Evolutionary conservation across 1,284 basidiomycete species (phyloP).

Genomic region (Marasmius tenuissimus): DNA sequence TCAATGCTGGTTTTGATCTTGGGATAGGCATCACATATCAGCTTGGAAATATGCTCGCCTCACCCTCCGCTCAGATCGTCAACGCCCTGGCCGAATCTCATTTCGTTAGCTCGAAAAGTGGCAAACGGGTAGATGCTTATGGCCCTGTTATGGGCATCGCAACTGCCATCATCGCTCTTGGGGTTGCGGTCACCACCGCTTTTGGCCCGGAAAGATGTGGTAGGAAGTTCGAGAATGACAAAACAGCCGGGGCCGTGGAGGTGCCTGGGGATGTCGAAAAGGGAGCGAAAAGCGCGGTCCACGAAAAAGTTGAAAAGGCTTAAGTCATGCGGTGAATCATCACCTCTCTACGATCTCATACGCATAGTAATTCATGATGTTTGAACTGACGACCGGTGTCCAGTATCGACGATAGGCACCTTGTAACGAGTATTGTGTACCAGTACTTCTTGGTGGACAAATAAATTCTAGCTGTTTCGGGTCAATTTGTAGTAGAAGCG

Average conservation of each 20-base stretch:
- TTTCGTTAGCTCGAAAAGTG: neutral
- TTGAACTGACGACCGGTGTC: no score
- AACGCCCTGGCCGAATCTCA: conserved; percentile 1
- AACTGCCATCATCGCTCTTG: conserved; percentile 3
- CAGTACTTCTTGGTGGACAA: no score
- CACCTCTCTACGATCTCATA: no score
- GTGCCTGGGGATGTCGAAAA: neutral
- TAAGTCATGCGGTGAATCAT: neutral
- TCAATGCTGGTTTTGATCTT: no score
- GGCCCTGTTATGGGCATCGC: conserved; percentile 6
- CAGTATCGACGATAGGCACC: no score
- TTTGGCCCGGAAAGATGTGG: conserved; percentile 4
- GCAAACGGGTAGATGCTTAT: conserved; percentile 1
- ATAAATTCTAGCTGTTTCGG: no score
- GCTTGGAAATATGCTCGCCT: conserved; percentile 29
- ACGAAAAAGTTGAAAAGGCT: neutral
- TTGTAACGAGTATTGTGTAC: no score
- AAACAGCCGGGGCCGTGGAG: neutral
- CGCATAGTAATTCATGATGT: no score
- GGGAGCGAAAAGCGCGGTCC: neutral
- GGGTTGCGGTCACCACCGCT: conserved; percentile 4
- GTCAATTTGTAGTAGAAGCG: no score
- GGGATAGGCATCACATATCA: conserved; percentile 32
- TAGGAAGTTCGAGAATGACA: neutral
- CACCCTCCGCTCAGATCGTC: conserved; percentile 9